Conservation (phyloP, 148 eudicot genomes). For the Fagopyrum tataricum region DNA sequence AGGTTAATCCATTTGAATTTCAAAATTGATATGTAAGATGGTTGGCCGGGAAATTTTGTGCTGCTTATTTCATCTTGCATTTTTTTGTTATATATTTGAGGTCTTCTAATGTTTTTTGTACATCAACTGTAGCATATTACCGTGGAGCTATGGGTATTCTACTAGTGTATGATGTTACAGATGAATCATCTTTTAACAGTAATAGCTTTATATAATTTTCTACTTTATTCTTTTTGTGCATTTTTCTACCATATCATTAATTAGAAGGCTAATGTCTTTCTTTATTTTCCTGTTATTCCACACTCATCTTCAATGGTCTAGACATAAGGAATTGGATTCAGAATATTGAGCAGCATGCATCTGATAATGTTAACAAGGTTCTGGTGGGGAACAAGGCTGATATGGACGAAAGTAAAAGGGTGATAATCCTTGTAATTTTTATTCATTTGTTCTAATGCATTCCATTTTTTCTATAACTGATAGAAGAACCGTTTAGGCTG, state of each 20-base stretch:
- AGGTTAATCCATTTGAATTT: background rate
- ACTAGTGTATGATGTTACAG: constrained; percentile 82
- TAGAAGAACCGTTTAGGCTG: constrained; percentile 30
- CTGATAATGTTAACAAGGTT: constrained; percentile 75
- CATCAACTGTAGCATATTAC: constrained; percentile 30
- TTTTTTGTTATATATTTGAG: background rate
- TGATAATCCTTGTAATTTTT: constrained; percentile 12
- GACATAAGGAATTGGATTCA: constrained; percentile 90
- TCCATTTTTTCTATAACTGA: background rate
- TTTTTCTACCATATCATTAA: background rate
- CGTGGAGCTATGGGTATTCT: constrained; percentile 93
- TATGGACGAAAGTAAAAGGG: constrained; percentile 91
- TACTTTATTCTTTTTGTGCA: background rate
- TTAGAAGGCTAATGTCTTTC: background rate
- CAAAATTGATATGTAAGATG: background rate
- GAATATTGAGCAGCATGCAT: constrained; percentile 81
- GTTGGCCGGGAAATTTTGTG: background rate
- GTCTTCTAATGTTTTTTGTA: background rate
- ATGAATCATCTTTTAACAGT: constrained; percentile 78
- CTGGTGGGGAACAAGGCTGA: constrained; percentile 89
- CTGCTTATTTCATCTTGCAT: background rate
- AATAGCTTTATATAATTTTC: constrained; percentile 20
- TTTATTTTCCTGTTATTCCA: background rate
- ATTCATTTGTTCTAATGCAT: background rate
- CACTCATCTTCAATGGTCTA: constrained; percentile 12